Conservation (phyloP, 108 stramenopile species). For the Discostella pseudostelligera region DNA sequence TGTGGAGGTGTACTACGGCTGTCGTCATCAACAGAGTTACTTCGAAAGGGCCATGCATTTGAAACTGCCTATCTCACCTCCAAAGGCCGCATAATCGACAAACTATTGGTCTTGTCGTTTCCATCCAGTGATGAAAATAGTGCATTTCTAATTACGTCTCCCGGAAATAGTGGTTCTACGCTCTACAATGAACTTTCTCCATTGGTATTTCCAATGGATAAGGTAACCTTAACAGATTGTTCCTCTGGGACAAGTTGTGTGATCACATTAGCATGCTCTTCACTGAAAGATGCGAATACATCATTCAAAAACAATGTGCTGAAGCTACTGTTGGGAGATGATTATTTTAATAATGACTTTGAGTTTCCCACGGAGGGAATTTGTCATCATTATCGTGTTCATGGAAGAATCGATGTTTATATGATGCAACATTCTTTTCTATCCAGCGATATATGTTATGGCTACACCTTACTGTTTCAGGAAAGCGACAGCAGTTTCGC, state of each 20-base stretch:
- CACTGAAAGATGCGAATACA: constrained; percentile 49
- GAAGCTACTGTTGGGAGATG: constrained; percentile 7
- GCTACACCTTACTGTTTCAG: constrained; percentile 62
- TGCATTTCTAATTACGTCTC: constrained; percentile 72
- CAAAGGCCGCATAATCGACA: constrained; percentile 76
- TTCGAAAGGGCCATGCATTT: constrained; percentile 39
- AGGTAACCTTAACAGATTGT: constrained; percentile 48
- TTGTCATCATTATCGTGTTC: constrained; percentile 36
- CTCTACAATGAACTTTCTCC: constrained; percentile 65
- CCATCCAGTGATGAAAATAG: constrained; percentile 18
- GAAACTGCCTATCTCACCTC: constrained; percentile 64
- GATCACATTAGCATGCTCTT: constrained; percentile 60
- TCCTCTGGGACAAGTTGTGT: constrained; percentile 12
- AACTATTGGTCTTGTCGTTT: constrained; percentile 45
- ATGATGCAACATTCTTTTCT: constrained; percentile 40
- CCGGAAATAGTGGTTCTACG: constrained; percentile 61
- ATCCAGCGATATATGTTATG: constrained; percentile 47
- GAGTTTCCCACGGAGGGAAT: constrained; percentile 25
- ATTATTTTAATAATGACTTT: constrained; percentile 3
- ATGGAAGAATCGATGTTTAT: constrained; percentile 23
- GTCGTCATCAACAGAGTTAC: constrained; percentile 6
- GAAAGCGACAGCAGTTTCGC: not conserved
- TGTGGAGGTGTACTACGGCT: not conserved
- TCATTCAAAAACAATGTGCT: constrained; percentile 39
- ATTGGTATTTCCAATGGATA: constrained; percentile 82